Evolutionary conservation across 768 basidiomycete species (phyloP).

Genomic region (Mycena indigotica): DNA sequence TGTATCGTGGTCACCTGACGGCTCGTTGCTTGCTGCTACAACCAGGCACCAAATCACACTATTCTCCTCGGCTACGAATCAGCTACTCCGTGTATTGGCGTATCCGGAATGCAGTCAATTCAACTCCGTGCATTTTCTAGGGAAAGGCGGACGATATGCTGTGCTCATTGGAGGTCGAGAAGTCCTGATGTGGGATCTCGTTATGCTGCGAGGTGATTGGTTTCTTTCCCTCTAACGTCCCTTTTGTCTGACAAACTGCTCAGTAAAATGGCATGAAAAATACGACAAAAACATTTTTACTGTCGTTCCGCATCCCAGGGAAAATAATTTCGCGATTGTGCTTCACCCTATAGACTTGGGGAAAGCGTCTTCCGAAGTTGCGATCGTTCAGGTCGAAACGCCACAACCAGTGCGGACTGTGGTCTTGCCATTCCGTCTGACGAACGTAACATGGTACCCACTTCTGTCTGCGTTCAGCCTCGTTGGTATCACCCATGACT

Average conservation of each 20-base stretch:
- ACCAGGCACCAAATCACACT: slow-evolving; percentile 68
- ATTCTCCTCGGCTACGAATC: slow-evolving; percentile 69
- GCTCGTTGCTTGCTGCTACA: slow-evolving; percentile 78
- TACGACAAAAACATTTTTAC: slow-evolving; percentile 39
- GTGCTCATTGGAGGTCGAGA: slow-evolving; percentile 51
- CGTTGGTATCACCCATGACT: slow-evolving; percentile 68
- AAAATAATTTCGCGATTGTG: slow-evolving; percentile 64
- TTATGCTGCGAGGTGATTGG: slow-evolving; percentile 59
- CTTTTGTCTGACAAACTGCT: neutral
- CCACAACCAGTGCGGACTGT: slow-evolving; percentile 44
- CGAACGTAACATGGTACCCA: slow-evolving; percentile 45
- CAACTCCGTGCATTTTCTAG: slow-evolving; percentile 63
- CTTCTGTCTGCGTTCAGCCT: slow-evolving; percentile 49
- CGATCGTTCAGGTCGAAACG: slow-evolving; percentile 52
- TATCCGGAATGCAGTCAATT: slow-evolving; percentile 53
- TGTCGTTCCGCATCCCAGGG: slow-evolving; percentile 57
- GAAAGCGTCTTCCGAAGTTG: slow-evolving; percentile 40
- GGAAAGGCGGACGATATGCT: slow-evolving; percentile 70
- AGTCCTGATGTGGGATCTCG: slow-evolving; percentile 73
- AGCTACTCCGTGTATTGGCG: slow-evolving; percentile 60
- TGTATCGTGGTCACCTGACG: slow-evolving; percentile 81
- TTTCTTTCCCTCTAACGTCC: neutral
- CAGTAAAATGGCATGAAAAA: slow-evolving; percentile 64
- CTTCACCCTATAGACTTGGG: slow-evolving; percentile 36
- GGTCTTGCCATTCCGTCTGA: slow-evolving; percentile 65